phyloP scores from a whole-genome alignment of 176 grass and related monocot species.

The Stipa capillata region DNA sequence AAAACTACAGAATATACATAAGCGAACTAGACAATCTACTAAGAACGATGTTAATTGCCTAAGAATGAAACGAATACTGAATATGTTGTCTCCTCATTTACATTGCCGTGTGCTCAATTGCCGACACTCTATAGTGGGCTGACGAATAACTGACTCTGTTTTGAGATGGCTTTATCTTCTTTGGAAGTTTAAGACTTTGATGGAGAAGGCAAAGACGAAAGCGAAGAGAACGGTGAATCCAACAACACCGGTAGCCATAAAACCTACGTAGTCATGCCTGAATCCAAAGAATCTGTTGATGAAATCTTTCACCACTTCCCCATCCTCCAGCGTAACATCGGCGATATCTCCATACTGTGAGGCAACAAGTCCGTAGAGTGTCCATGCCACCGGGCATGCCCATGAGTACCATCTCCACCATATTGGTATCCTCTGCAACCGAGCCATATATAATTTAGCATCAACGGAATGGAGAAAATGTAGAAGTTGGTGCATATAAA shows the following conservation, averaged over 20 bases:
- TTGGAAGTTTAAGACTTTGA: slow-evolving; percentile 63
- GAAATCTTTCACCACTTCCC: slow-evolving; percentile 46
- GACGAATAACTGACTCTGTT: background rate
- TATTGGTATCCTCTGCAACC: slow-evolving; percentile 84
- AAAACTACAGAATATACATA: background rate
- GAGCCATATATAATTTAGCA: slow-evolving; percentile 17
- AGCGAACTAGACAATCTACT: slow-evolving; percentile 9
- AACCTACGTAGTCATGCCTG: slow-evolving; percentile 54
- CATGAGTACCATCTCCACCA: slow-evolving; percentile 98
- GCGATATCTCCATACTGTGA: slow-evolving; percentile 71
- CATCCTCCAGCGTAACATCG: background rate
- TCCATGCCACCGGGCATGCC: slow-evolving; percentile 88
- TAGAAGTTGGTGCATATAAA: background rate
- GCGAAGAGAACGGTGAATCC: slow-evolving; percentile 55
- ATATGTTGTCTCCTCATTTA: background rate
- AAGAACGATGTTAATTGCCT: background rate
- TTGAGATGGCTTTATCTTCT: slow-evolving; percentile 33
- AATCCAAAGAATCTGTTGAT: slow-evolving; percentile 56
- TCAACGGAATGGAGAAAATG: background rate
- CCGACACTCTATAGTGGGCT: background rate
- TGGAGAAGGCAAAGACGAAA: slow-evolving; percentile 54
- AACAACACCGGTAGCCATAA: slow-evolving; percentile 61
- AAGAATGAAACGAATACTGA: background rate
- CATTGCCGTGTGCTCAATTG: background rate
- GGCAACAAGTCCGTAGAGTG: slow-evolving; percentile 74